Evolutionary conservation across 2,329 filamentous ascomycete species (phyloP).

Genomic region (Trichoderma breve): DNA sequence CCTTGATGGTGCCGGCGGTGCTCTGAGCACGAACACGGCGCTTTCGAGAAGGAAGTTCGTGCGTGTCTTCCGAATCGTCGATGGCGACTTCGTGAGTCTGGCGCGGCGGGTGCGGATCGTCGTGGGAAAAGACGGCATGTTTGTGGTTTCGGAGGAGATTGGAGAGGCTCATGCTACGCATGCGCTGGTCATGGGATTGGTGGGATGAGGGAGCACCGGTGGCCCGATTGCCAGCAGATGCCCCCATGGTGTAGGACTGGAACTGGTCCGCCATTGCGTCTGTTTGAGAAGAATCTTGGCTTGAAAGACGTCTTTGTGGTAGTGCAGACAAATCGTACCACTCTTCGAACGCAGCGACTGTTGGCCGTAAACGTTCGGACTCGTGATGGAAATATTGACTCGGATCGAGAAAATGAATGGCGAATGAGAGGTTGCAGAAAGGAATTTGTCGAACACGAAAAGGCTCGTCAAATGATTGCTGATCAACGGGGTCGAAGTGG

Average conservation of each 20-base stretch:
- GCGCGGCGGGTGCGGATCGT: slow-evolving; percentile 33
- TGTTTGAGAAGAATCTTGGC: slow-evolving; percentile 46
- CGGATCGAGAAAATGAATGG: background rate
- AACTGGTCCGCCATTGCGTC: slow-evolving; percentile 31
- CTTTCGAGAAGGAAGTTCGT: slow-evolving; percentile 26
- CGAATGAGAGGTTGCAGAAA: background rate
- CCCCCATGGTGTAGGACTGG: slow-evolving; percentile 11
- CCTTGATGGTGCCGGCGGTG: slow-evolving; percentile 42
- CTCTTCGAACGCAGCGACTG: background rate
- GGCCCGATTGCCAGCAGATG: slow-evolving; percentile 6
- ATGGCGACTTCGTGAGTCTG: slow-evolving; percentile 34
- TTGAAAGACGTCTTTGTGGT: slow-evolving; percentile 36
- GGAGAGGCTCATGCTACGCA: slow-evolving; percentile 51
- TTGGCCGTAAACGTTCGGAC: background rate
- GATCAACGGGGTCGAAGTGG: slow-evolving; percentile 11
- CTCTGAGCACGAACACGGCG: slow-evolving; percentile 29
- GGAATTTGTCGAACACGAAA: background rate
- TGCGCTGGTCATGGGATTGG: slow-evolving; percentile 37
- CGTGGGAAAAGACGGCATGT: slow-evolving; percentile 38
- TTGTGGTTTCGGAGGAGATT: slow-evolving; percentile 51
- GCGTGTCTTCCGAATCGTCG: slow-evolving; percentile 32
- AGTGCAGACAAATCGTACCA: background rate
- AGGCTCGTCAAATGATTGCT: background rate
- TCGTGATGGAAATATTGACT: background rate
- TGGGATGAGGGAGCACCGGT: slow-evolving; percentile 19